These are phyloP conservation scores for Rhodotorula sp. DNA, from an alignment of 1,284 basidiomycete species.

Conservation along the genomic window DNA sequence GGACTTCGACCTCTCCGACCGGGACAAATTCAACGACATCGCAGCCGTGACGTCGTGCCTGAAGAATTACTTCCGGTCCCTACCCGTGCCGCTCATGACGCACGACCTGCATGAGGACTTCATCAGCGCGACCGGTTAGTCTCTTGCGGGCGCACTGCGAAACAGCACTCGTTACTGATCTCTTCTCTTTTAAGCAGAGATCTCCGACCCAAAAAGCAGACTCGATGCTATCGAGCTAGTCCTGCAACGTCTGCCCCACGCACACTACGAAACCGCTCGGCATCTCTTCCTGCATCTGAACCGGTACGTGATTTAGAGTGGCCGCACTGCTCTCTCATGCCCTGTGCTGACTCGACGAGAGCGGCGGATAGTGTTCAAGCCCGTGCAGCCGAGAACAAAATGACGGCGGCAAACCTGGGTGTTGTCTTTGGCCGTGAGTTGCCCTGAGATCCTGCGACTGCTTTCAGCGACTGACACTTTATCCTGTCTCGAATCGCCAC, in stretches of 20 bases:
- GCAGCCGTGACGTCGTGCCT: conserved; percentile 86
- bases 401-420: conserved; percentile 95
- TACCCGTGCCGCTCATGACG: conserved; percentile 88
- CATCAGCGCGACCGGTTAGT: conserved; percentile 63
- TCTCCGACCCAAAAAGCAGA: conserved; percentile 60
- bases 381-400: conserved; percentile 67
- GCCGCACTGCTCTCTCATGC: not conserved
- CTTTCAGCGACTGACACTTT: not conserved
- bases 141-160: conserved; percentile 17
- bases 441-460: conserved; percentile 1
- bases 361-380: conserved; percentile 51
- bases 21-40: conserved; percentile 92
- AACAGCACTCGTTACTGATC: conserved; percentile 6
- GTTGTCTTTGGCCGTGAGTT: conserved; percentile 98
- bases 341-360: conserved; percentile 49
- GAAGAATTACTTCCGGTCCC: conserved; percentile 90
- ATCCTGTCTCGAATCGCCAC: conserved; percentile 21
- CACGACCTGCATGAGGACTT: conserved; percentile 89
- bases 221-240: conserved; percentile 65
- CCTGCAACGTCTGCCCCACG: conserved; percentile 72
- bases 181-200: conserved; percentile 47
- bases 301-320: conserved; percentile 54
- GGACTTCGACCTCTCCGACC: conserved; percentile 87
- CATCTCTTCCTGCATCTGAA: conserved; percentile 83
- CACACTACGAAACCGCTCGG: conserved; percentile 83